A percentile compares a stretch with the other conserved stretches of the same genome.
Conservation (phyloP, 192 early-diverging fungal genomes). For the Obelidium mucronatum region DNA sequence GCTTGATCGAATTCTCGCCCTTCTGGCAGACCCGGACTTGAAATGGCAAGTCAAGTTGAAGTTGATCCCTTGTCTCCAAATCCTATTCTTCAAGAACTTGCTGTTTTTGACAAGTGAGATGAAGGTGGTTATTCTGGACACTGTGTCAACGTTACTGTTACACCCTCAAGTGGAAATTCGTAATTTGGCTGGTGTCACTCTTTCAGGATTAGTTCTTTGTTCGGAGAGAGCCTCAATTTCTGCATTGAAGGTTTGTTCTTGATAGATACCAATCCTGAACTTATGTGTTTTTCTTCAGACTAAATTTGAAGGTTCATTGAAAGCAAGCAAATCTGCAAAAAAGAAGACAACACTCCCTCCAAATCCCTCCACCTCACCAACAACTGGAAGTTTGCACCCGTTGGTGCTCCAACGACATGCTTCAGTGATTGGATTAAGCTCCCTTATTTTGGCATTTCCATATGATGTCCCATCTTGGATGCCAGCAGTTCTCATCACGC, state of each 20-base stretch:
- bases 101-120: conserved; percentile 68
- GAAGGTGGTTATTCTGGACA: conserved; percentile 69
- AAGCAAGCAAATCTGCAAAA: conserved; percentile 32
- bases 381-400: background rate
- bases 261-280: background rate
- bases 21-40: conserved; percentile 40
- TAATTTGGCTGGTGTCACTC: conserved; percentile 74
- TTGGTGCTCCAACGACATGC: conserved; percentile 80
- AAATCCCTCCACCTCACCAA: background rate
- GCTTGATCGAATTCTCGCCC: conserved; percentile 63
- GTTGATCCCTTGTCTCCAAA: conserved; percentile 83
- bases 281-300: conserved; percentile 1
- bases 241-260: conserved; percentile 61
- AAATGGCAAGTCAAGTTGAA: conserved; percentile 84
- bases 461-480: conserved; percentile 93
- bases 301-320: conserved; percentile 29
- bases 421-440: conserved; percentile 89
- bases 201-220: conserved; percentile 81
- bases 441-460: conserved; percentile 88
- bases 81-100: conserved; percentile 87
- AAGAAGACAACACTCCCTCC: conserved; percentile 31
- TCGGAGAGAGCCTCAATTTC: conserved; percentile 72
- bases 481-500: conserved; percentile 80
- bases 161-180: conserved; percentile 92
- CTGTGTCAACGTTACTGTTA: conserved; percentile 70